Evolutionary conservation across 2,329 filamentous ascomycete species (phyloP), one percentile per base, ranked within the genome.

Genomic region (Triangularia verruculosa): DNA sequence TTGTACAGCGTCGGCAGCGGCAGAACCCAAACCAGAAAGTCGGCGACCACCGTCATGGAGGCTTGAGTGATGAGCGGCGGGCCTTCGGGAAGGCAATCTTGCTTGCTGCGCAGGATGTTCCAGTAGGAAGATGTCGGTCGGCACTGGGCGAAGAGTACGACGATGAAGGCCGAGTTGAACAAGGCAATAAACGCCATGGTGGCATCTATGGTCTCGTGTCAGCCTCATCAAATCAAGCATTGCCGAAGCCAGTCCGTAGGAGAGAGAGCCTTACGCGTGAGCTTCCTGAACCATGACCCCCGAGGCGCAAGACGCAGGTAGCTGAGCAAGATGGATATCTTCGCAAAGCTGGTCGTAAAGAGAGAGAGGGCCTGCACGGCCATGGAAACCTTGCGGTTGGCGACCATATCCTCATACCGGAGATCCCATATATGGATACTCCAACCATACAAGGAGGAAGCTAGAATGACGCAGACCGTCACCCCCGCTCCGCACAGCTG

Each of bases 311-410:
- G 75, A 11, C 78, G 72, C 2, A 79, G 70, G 62, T 80, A 80
- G 28, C 75, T 77, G 3, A 73, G 62, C 2, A 80, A 71, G 28
- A 80, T 79, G 1, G 78, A 79, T 2, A 75, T 61, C 63, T 80
- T 80, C 17, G 76, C 73, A 1, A 78, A 64, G 0, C 71, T 72
- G 0, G 77, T 78, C 5, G 77, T 73, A 22, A 77, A 74, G 7
- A 78, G 55, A 63, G 79, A 80, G 6, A 79, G 68, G 15, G 74
- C 74, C 68, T 79, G 77, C 1, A 70, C 75, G 5, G 77, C 76
- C 12, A 79, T 71, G 12, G 78, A 79, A 13, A 78, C 72, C 64
- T 79, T 68, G 24, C 72, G 66, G 2, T 76, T 76, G 13, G 71
- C 67, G 17, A 72, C 57, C 4, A 76, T 69, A 25, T 74, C 65